A percentile compares a stretch with the other conserved stretches of the same genome.
These are phyloP conservation scores for Blastobotrys muscicola DNA, from an alignment of 805 yeast species.

Conservation along the genomic window DNA sequence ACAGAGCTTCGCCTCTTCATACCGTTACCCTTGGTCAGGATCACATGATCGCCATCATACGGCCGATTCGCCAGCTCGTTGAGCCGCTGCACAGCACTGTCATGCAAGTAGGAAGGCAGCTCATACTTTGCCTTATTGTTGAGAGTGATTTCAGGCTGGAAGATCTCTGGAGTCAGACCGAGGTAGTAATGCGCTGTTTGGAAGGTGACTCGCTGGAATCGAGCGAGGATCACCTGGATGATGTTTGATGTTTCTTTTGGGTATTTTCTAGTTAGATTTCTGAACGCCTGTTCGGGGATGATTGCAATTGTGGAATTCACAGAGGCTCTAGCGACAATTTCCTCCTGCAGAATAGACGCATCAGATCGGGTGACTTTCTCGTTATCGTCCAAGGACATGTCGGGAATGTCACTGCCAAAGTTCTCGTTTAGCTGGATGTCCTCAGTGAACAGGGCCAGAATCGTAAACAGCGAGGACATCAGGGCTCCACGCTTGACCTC, in stretches of 20 bases:
- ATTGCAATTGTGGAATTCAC: slow-evolving; percentile 78
- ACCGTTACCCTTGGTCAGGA: slow-evolving; percentile 1
- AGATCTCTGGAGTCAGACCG: slow-evolving; percentile 73
- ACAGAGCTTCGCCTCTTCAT: slow-evolving; percentile 6
- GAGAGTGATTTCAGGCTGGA: slow-evolving; percentile 61
- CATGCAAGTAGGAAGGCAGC: slow-evolving; percentile 57
- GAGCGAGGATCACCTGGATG: slow-evolving; percentile 81
- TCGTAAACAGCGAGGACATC: slow-evolving; percentile 70
- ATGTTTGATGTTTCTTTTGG: slow-evolving; percentile 91
- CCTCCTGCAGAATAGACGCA: slow-evolving; percentile 10
- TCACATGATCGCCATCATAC: not conserved
- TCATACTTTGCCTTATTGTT: slow-evolving; percentile 41
- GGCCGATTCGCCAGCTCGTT: slow-evolving; percentile 13
- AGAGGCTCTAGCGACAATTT: slow-evolving; percentile 65
- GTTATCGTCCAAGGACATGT: slow-evolving; percentile 6
- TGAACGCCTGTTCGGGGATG: slow-evolving; percentile 78
- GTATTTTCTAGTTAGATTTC: slow-evolving; percentile 56
- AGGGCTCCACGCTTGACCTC: slow-evolving; percentile 81
- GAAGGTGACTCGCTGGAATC: slow-evolving; percentile 83
- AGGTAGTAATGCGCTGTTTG: slow-evolving; percentile 82
- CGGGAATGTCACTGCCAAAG: slow-evolving; percentile 8
- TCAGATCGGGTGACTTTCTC: slow-evolving; percentile 1
- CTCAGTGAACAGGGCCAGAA: slow-evolving; percentile 62
- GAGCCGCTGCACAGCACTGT: slow-evolving; percentile 42
- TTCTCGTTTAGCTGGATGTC: slow-evolving; percentile 25